Base-by-base conservation (phyloP, 164 flowering plant species). In the Sextonia rubra region DNA sequence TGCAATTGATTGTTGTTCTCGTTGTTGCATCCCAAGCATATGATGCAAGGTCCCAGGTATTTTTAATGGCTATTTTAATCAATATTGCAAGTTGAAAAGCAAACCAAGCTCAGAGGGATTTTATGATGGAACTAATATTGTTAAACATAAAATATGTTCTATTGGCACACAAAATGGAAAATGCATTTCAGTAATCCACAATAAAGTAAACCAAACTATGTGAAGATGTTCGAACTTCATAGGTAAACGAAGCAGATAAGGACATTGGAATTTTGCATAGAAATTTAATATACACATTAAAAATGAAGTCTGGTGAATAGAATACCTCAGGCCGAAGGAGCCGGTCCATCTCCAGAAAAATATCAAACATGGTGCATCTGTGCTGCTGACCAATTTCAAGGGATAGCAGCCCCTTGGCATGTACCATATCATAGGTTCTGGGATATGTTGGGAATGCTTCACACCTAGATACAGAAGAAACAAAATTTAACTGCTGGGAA, bases 291-390 rank as follows among this genome's bases (percentile, higher is more conserved):
- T 29, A 29, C 3, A 64, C 26, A 26, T 15, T 14, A 6, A 30
- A 15, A 64, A 12, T 25, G 22, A 26, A 22, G 37, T 7, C 27
- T 64, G 67, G 29, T 64, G 29, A 26, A 64, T 15, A 15, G 37
- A 64, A 26, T 87, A 96, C 99, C 99, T 96, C 99, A n/a, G 98
- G 99, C 62, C 99, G 94, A 78, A 96, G 97, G 65, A 96, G 62
- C 5, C 99, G 91, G 76, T 96, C 97, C 30, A 96, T 86, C 87
- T 96, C 99, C 55, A 82, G 75, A 69, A 96, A 93, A 61, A 96
- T 11, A 80, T 93, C 94, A 71, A 90, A 80, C 78, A 78, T 79
- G 25, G 85, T 75, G 83, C 99, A 96, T 77, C 90, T 83, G 37
- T 70, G 88, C 74, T 81, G 82, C 79, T 84, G 84, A 80, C 76